These are phyloP conservation scores for Sarocladium oryzae DNA, from an alignment of 2,329 filamentous ascomycete genomes.

Conservation along the genomic window DNA sequence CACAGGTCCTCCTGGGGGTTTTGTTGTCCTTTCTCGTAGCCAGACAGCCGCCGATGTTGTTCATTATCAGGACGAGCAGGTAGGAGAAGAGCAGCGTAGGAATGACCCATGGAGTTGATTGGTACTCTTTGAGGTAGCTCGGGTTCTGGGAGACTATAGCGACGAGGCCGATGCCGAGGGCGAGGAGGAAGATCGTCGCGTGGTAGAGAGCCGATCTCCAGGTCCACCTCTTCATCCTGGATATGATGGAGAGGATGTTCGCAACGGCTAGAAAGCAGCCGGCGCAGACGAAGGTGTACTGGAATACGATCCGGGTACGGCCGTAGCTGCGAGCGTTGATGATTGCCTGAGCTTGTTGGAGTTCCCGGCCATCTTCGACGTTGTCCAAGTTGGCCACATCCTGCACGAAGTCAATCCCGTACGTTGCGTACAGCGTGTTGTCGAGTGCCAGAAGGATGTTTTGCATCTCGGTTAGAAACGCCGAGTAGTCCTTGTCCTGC, in stretches of 20 bases:
- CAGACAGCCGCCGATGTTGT: constrained; percentile 16
- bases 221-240: constrained; percentile 24
- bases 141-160: constrained; percentile 19
- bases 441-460: constrained; percentile 21
- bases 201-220: constrained; percentile 26
- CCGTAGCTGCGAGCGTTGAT: constrained; percentile 18
- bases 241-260: constrained; percentile 23
- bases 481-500: constrained; percentile 14
- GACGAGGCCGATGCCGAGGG: constrained; percentile 23
- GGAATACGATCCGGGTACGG: constrained; percentile 25
- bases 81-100: constrained; percentile 28
- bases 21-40: constrained; percentile 3
- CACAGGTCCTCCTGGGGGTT: not conserved
- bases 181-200: constrained; percentile 22
- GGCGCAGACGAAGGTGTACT: constrained; percentile 29
- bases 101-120: constrained; percentile 25
- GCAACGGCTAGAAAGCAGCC: constrained; percentile 26
- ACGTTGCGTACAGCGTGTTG: constrained; percentile 24
- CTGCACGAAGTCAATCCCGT: constrained; percentile 21
- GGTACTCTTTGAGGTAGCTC: constrained; percentile 15
- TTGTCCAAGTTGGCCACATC: constrained; percentile 14
- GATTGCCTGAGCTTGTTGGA: constrained; percentile 15
- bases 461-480: constrained; percentile 13
- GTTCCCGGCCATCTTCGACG: constrained; percentile 9
- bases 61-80: constrained; percentile 25